Conservation (phyloP, 2,329 filamentous ascomycete species). For the Pseudopithomyces chartarum region DNA sequence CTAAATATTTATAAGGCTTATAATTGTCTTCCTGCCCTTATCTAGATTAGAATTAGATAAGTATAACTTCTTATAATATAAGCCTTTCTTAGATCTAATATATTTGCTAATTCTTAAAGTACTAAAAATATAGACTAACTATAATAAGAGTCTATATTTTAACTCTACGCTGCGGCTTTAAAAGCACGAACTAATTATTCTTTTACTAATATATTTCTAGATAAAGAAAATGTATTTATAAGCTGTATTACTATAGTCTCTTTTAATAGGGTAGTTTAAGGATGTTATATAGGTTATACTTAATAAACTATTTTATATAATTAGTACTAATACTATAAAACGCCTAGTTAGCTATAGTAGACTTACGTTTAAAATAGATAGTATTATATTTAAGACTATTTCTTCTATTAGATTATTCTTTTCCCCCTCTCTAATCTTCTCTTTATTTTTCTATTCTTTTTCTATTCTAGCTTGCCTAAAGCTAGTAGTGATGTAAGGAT, state of each 20-base stretch:
- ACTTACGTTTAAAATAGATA: slow-evolving; percentile 17
- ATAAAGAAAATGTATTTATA: slow-evolving; percentile 17
- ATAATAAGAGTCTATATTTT: slow-evolving; percentile 14
- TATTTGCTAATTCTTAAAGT: slow-evolving; percentile 14
- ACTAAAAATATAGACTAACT: slow-evolving; percentile 8
- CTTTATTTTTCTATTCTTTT: slow-evolving; percentile 12
- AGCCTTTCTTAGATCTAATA: slow-evolving; percentile 14
- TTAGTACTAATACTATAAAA: slow-evolving; percentile 18
- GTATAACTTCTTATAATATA: too few relatives aligned
- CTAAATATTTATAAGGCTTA: too few relatives aligned
- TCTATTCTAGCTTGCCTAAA: slow-evolving; percentile 12
- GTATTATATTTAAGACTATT: slow-evolving; percentile 16
- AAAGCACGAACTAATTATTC: too few relatives aligned
- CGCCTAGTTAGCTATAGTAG: slow-evolving; percentile 12
- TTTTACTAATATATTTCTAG: slow-evolving; percentile 14
- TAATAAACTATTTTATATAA: slow-evolving; percentile 16
- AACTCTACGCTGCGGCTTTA: slow-evolving; percentile 12
- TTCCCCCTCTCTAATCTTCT: slow-evolving; percentile 13
- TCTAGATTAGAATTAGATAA: too few relatives aligned
- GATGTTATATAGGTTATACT: too few relatives aligned
- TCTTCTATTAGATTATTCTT: not conserved
- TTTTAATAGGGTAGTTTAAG: slow-evolving; percentile 13
- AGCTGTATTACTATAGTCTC: slow-evolving; percentile 14
- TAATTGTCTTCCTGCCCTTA: too few relatives aligned
- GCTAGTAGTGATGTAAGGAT: too few relatives aligned